Base-by-base conservation (phyloP, 1,139 yeast genomes). In the Torulaspora globosa region DNA sequence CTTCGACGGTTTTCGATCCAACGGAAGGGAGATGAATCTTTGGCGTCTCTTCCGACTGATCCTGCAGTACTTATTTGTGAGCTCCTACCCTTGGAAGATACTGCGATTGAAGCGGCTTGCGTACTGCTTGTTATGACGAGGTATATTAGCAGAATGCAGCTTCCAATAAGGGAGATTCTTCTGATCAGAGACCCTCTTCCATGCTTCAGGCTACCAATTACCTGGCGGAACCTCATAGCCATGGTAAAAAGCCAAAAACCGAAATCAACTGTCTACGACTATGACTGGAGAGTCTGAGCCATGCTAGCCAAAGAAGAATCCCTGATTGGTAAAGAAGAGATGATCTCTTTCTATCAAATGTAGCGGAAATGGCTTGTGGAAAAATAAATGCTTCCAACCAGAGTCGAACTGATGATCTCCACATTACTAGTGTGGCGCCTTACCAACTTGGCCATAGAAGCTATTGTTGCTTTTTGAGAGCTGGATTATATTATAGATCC, bases 361-460 rank as follows among this genome's bases (percentile, higher is more conserved):
- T 21, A 21, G 2, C 23, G 23, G 23, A 21, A 8, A 21, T 21
- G 9, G 23, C 9, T 7, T 8, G 6, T 21, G n/a, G 11, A 39
- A 21, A 39, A 43, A 43, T 18, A 41, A 21, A 39, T 42, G 49
- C 49, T 46, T 46, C 49, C 49, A 46, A 39, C 40, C 49, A 40
- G 49, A 42, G 30, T 46, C 33, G 49, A 46, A 46, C 50, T 41
- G 50, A 47, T 43, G 50, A 47, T 47, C 50, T 47, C 50, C 50
- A 43, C 50, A 47, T 43, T 47, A 47, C 50, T 43, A 47, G 50
- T 47, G 50, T 47, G 50, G 46, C 47, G 51, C 48, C 48, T 45
- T 48, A 44, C 47, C 49, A 48, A 48, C 49, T 48, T 48, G 48
- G 46, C 47, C 27, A 56, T 52, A 9, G 55, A 44, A 26, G 52